Base-by-base conservation (phyloP, 768 basidiomycete genomes). In the Austroboletus eburneus region DNA sequence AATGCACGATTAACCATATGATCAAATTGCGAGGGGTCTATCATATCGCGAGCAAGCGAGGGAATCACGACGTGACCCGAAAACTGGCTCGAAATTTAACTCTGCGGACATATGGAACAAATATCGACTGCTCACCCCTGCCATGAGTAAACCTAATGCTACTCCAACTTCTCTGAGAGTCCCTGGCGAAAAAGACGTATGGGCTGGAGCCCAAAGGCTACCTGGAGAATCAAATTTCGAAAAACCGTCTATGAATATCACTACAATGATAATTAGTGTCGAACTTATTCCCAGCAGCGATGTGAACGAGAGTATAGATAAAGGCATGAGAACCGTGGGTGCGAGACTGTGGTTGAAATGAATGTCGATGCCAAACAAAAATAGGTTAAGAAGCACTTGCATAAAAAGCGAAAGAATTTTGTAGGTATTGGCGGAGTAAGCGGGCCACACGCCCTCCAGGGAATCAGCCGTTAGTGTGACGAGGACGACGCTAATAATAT, bases 41-140 rank as follows among this genome's bases (percentile, higher is more conserved):
- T 62, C 94, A 97, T 96, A 65, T 98, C 94, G 57, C 83, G 77
- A 4, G 87, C 91, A 14, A 98, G 66, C 18, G 87, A 89, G 17
- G 94, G 94, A 40, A 98, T 86, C 23, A 94, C 86, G 13, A 91
- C 85, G 61, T 98, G 95, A 2, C 93, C 93, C 3, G 91, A 82
- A 57, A 95, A 94, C 81, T 91, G 9, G 22, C 21, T 36, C 17
- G 27, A 27, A 39, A 21, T 25, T 41, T 8, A 48, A 25, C 1
- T 16, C 27, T 16, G 5, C 17, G 20, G 9, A 18, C 12, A 42
- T 27, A n/a, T 16, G 9, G 9, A 41, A 40, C 5, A 18, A 52
- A 27, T 20, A 38, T 20, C 20, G 40, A 17, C 22, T 39, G 60
- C 79, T 59, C 61, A 91, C 90, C 14, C 93, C 91, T 8, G 90